Conservation (phyloP, 2,329 filamentous ascomycete species). For the Verticillium klebahnii region DNA sequence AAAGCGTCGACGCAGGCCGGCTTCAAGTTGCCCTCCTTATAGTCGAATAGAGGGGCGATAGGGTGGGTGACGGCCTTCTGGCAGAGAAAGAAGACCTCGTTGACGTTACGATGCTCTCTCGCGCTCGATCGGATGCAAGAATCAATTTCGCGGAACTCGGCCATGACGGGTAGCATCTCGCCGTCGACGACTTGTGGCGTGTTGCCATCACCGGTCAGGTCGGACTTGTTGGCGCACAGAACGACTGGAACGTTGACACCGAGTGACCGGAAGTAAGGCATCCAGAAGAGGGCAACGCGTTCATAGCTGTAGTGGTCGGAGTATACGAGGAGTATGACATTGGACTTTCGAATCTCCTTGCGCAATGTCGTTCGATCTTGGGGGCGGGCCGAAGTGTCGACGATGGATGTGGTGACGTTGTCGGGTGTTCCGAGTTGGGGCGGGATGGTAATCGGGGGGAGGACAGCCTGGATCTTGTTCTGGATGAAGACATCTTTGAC, state of each 20-base stretch:
- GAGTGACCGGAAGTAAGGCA: slow-evolving; percentile 94
- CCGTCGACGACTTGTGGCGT: slow-evolving; percentile 87
- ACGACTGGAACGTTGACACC: slow-evolving; percentile 99
- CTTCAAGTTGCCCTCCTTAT: slow-evolving; percentile 86
- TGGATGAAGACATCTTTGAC: slow-evolving; percentile 97
- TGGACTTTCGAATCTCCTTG: slow-evolving; percentile 93
- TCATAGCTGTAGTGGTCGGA: slow-evolving; percentile 99
- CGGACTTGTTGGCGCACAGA: slow-evolving; percentile 95
- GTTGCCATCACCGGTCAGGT: slow-evolving; percentile 68
- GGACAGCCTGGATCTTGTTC: slow-evolving; percentile 89
- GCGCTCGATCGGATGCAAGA: slow-evolving; percentile 95
- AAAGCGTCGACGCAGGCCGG: slow-evolving; percentile 83
- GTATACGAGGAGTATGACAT: slow-evolving; percentile 94
- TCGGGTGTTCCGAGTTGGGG: slow-evolving; percentile 90
- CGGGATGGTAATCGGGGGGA: slow-evolving; percentile 92
- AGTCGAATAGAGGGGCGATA: slow-evolving; percentile 93
- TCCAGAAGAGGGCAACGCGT: slow-evolving; percentile 93
- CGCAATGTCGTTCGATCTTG: slow-evolving; percentile 87
- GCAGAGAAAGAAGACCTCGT: slow-evolving; percentile 95
- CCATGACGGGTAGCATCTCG: slow-evolving; percentile 97
- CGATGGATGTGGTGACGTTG: slow-evolving; percentile 94
- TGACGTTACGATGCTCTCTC: slow-evolving; percentile 87
- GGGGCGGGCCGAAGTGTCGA: slow-evolving; percentile 93
- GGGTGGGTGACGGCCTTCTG: slow-evolving; percentile 98
- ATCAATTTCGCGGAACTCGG: slow-evolving; percentile 97